Percentiles rank a stretch among this genome's conserved stretches.
phyloP scores from a whole-genome alignment of 805 yeast species.

The Ogataea pini region DNA sequence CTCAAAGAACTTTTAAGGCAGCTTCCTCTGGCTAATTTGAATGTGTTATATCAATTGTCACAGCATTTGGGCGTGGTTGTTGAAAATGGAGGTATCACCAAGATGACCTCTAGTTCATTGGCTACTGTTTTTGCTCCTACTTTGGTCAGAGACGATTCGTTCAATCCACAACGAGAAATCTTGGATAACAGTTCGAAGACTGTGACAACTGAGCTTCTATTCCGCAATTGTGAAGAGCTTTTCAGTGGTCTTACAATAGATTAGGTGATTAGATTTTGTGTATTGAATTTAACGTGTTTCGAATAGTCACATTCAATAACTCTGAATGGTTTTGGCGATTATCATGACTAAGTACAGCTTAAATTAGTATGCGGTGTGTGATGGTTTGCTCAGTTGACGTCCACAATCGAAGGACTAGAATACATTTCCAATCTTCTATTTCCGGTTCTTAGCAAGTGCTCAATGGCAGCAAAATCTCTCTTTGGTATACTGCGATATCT shows the following conservation, averaged over 20 bases:
- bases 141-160: conserved; percentile 62
- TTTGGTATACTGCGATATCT: conserved; percentile 59
- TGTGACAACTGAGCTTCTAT: conserved; percentile 71
- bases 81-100: conserved; percentile 52
- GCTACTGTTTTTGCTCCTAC: conserved; percentile 96
- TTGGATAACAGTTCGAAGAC: conserved; percentile 81
- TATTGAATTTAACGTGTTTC: not conserved
- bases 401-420: conserved; percentile 68
- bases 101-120: conserved; percentile 82
- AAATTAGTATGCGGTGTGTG: not conserved
- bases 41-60: conserved; percentile 55
- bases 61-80: conserved; percentile 67
- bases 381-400: conserved; percentile 44
- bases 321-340: too few species aligned
- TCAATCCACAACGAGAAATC: conserved; percentile 78
- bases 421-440: conserved; percentile 70
- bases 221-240: conserved; percentile 47
- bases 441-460: conserved; percentile 79
- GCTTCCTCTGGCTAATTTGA: conserved; percentile 70
- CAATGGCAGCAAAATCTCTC: conserved; percentile 83
- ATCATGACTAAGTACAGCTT: not conserved
- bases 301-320: not conserved
- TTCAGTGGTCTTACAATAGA: conserved; percentile 17
- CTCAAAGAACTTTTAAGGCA: conserved; percentile 47
- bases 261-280: not conserved